These are phyloP conservation scores for Scedosporium dehoogii DNA, from an alignment of 2,329 filamentous ascomycete species.

Conservation along the genomic window DNA sequence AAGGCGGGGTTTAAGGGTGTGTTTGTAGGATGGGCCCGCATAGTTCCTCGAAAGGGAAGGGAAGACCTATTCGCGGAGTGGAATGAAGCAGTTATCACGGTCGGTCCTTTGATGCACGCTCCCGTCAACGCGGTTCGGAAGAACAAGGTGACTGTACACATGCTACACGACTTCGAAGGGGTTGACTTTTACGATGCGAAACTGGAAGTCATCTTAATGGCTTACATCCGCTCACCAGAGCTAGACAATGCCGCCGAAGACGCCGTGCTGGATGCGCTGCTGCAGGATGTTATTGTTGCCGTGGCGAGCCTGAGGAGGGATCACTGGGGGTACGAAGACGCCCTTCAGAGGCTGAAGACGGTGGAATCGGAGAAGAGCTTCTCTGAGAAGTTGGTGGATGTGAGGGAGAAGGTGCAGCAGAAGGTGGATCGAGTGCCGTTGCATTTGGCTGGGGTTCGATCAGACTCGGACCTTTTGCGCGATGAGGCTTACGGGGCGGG, in stretches of 20 bases:
- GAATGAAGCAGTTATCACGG: slow-evolving; percentile 49
- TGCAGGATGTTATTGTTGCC: slow-evolving; percentile 30
- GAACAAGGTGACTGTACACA: slow-evolving; percentile 41
- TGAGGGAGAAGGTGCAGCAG: slow-evolving; percentile 39
- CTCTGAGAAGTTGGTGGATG: slow-evolving; percentile 35
- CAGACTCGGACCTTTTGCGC: slow-evolving; percentile 31
- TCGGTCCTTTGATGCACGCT: slow-evolving; percentile 37
- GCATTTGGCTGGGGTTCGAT: slow-evolving; percentile 49
- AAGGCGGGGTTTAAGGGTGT: slow-evolving; percentile 46
- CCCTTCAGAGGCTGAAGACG: slow-evolving; percentile 25
- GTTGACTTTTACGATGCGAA: slow-evolving; percentile 28
- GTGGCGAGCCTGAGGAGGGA: slow-evolving; percentile 35
- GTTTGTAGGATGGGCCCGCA: slow-evolving; percentile 54
- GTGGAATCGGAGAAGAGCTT: slow-evolving; percentile 30
- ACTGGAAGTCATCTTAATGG: slow-evolving; percentile 50
- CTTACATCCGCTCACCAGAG: slow-evolving; percentile 36
- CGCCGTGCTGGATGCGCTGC: slow-evolving; percentile 20
- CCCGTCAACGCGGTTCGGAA: slow-evolving; percentile 34
- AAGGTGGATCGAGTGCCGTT: slow-evolving; percentile 48
- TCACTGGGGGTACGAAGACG: slow-evolving; percentile 32
- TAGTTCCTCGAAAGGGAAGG: slow-evolving; percentile 24
- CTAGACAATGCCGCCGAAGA: slow-evolving; percentile 9
- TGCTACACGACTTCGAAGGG: slow-evolving; percentile 40
- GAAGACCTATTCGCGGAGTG: slow-evolving; percentile 32
- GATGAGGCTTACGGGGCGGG: slow-evolving; percentile 40